Conservation (phyloP, 768 basidiomycete genomes). For the Mrakia blollopis region DNA sequence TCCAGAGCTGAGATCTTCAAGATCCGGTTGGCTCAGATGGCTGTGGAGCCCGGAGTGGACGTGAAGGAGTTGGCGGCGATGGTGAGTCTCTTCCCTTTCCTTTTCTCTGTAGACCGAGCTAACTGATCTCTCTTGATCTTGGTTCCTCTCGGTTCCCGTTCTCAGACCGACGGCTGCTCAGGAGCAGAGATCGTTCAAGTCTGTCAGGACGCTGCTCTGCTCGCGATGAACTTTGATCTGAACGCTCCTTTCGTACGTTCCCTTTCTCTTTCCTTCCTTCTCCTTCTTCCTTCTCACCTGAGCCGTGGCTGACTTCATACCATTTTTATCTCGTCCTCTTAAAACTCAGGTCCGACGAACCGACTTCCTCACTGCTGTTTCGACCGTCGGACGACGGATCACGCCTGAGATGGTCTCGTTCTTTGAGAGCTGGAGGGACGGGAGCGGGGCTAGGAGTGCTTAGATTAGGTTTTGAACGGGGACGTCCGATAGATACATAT, state of each 20-base stretch:
- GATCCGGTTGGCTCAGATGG: conserved; percentile 75
- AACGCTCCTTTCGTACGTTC: conserved; percentile 64
- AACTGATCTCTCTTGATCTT: neutral
- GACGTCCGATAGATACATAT: no score
- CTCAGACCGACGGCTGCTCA: conserved; percentile 81
- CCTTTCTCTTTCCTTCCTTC: neutral
- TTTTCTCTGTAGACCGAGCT: neutral
- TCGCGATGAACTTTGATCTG: conserved; percentile 85
- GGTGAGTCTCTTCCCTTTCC: conserved; percentile 48
- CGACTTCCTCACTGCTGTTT: conserved; percentile 71
- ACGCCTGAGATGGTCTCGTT: conserved; percentile 69
- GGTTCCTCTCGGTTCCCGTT: neutral
- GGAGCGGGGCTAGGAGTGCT: conserved; percentile 34
- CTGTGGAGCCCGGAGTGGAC: conserved; percentile 65
- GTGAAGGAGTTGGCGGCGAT: conserved; percentile 62
- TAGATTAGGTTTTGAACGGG: no score
- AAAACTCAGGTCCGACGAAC: conserved; percentile 67
- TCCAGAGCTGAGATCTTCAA: conserved; percentile 79
- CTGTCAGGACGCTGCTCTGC: conserved; percentile 91
- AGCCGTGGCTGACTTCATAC: no score
- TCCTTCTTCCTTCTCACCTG: neutral
- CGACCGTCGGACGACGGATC: conserved; percentile 68
- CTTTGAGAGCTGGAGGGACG: conserved; percentile 66
- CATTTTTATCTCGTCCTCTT: neutral
- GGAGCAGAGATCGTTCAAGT: conserved; percentile 88